Conservation (phyloP, 495 filamentous ascomycete species). For the Lophium mytilinum region DNA sequence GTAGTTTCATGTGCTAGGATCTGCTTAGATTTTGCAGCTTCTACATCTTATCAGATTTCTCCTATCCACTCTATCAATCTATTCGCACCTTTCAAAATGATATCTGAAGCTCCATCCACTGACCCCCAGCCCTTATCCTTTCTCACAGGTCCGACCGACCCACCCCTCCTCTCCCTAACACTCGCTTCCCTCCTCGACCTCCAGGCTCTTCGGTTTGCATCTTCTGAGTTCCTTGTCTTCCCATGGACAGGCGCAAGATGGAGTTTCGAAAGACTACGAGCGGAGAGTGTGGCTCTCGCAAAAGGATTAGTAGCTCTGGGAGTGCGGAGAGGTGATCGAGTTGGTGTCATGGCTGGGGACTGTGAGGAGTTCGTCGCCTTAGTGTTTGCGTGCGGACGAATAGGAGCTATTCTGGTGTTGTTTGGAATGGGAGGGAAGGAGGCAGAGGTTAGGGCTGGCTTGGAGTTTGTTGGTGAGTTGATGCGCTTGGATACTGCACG, state of each 20-base stretch:
- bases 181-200: slow-evolving; percentile 54
- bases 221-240: slow-evolving; percentile 54
- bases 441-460: slow-evolving; percentile 52
- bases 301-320: slow-evolving; percentile 51
- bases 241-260: slow-evolving; percentile 59
- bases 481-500: too few relatives aligned
- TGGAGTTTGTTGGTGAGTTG: slow-evolving; percentile 53
- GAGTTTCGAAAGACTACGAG: slow-evolving; percentile 57
- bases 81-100: too few relatives aligned
- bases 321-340: slow-evolving; percentile 53
- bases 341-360: slow-evolving; percentile 65
- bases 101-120: too few relatives aligned
- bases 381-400: slow-evolving; percentile 58
- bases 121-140: slow-evolving; percentile 33
- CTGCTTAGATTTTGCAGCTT: too few relatives aligned
- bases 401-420: slow-evolving; percentile 58
- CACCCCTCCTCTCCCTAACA: slow-evolving; percentile 52
- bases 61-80: too few relatives aligned
- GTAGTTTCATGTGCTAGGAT: too few relatives aligned
- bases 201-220: slow-evolving; percentile 52
- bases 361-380: slow-evolving; percentile 61
- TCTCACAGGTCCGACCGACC: slow-evolving; percentile 52
- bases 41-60: too few relatives aligned
- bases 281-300: slow-evolving; percentile 51
- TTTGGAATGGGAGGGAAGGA: slow-evolving; percentile 66